Evolutionary conservation across 495 filamentous ascomycete genomes (phyloP).

Genomic region (Viridothelium virens): DNA sequence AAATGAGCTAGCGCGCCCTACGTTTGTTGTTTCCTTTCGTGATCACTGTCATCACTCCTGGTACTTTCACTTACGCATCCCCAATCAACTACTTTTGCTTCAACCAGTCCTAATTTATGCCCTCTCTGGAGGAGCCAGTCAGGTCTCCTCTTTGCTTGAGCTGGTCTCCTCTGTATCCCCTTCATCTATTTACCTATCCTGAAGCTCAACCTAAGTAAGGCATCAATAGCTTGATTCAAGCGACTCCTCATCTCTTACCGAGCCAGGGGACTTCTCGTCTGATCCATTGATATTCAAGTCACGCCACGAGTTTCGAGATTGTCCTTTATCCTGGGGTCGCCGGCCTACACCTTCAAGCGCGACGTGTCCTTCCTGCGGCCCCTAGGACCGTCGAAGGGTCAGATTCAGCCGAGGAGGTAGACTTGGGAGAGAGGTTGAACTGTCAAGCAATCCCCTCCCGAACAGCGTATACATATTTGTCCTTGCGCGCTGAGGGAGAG

Average conservation of each 20-base stretch:
- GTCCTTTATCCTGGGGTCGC: conserved; percentile 6
- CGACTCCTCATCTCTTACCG: too few species aligned
- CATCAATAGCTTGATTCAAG: background rate
- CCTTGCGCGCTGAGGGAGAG: too few species aligned
- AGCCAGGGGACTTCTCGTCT: background rate
- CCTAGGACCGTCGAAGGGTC: background rate
- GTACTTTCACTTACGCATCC: too few species aligned
- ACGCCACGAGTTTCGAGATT: conserved; percentile 4
- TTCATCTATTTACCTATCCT: background rate
- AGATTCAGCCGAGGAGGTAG: background rate
- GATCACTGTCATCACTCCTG: too few species aligned
- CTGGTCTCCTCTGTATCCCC: background rate
- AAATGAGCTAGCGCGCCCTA: too few species aligned
- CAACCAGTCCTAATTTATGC: background rate
- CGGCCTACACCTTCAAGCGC: background rate
- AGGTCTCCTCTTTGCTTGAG: background rate
- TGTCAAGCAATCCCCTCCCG: background rate
- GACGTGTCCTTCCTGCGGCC: background rate
- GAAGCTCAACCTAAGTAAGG: background rate
- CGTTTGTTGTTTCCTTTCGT: too few species aligned
- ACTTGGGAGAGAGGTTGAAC: background rate
- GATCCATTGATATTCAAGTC: background rate
- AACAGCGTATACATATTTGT: background rate
- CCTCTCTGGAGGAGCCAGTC: background rate
- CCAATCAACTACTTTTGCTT: background rate